These are phyloP conservation scores for Rhizophagus sp. DNA, from an alignment of 192 early-diverging fungal genomes.

Conservation along the genomic window DNA sequence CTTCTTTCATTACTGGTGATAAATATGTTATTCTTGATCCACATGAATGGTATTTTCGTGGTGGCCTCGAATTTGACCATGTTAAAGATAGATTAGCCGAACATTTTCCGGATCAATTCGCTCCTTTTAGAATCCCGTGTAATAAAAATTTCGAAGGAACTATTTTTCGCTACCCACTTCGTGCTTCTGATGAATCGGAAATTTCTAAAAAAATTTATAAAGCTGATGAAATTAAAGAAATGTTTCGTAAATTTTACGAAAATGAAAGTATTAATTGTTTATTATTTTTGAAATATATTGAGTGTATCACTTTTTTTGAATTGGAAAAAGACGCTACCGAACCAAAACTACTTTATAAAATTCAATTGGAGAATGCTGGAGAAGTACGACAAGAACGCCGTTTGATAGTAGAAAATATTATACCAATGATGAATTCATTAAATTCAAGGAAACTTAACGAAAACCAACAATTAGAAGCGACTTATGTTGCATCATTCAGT, in stretches of 20 bases:
- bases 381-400: constrained; percentile 26
- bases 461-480: background rate
- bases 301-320: constrained; percentile 38
- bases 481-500: constrained; percentile 2
- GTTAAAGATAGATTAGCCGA: background rate
- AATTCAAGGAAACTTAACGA: background rate
- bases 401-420: constrained; percentile 3
- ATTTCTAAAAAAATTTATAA: constrained; percentile 33
- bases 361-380: constrained; percentile 33
- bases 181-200: constrained; percentile 34
- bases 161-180: constrained; percentile 42
- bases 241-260: constrained; percentile 33
- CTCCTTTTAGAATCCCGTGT: constrained; percentile 25
- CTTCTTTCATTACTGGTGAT: constrained; percentile 38
- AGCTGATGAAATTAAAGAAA: constrained; percentile 29
- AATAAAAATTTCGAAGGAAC: constrained; percentile 36
- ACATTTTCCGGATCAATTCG: constrained; percentile 34
- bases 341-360: constrained; percentile 27
- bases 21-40: constrained; percentile 40
- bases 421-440: constrained; percentile 6
- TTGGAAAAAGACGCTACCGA: background rate
- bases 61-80: constrained; percentile 31
- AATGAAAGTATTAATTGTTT: constrained; percentile 35
- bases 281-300: constrained; percentile 39
- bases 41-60: constrained; percentile 30